phyloP scores from a whole-genome alignment of 1,284 basidiomycete genomes.

The Moesziomyces sp. region DNA sequence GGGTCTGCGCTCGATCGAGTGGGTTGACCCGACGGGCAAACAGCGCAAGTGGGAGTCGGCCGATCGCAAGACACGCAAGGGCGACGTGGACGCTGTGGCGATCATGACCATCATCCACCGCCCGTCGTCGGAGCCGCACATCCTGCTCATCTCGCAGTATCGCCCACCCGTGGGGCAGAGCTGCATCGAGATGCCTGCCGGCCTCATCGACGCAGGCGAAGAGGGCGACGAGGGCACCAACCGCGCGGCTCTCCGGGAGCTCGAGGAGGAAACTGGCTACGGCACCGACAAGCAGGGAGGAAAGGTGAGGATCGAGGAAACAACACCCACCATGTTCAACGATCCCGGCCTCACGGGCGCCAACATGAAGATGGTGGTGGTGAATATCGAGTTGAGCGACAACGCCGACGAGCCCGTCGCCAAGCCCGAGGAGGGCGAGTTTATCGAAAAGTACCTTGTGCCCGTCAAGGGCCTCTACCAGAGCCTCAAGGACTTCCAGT shows the following conservation, averaged over 20 bases:
- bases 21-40: slow-evolving; percentile 63
- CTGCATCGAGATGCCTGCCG: slow-evolving; percentile 66
- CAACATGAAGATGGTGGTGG: slow-evolving; percentile 63
- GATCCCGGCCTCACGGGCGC: slow-evolving; percentile 62
- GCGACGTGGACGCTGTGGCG: slow-evolving; percentile 65
- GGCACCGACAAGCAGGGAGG: slow-evolving; percentile 53
- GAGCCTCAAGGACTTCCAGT: slow-evolving; percentile 54
- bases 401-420: slow-evolving; percentile 63
- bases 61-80: slow-evolving; percentile 62
- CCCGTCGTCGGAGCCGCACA: slow-evolving; percentile 49
- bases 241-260: slow-evolving; percentile 60
- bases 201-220: slow-evolving; percentile 64
- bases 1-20: slow-evolving; percentile 60
- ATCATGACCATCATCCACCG: slow-evolving; percentile 63
- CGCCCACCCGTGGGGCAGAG: slow-evolving; percentile 54
- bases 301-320: slow-evolving; percentile 46
- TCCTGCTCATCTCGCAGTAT: slow-evolving; percentile 63
- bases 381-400: slow-evolving; percentile 58
- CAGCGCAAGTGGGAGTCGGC: slow-evolving; percentile 65
- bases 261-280: slow-evolving; percentile 66
- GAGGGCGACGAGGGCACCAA: slow-evolving; percentile 58
- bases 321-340: slow-evolving; percentile 56
- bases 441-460: slow-evolving; percentile 64
- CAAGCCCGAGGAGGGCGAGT: slow-evolving; percentile 65
- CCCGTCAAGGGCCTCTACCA: slow-evolving; percentile 53